Base-by-base conservation (phyloP, 2,329 filamentous ascomycete genomes). In the Scedosporium boydii region DNA sequence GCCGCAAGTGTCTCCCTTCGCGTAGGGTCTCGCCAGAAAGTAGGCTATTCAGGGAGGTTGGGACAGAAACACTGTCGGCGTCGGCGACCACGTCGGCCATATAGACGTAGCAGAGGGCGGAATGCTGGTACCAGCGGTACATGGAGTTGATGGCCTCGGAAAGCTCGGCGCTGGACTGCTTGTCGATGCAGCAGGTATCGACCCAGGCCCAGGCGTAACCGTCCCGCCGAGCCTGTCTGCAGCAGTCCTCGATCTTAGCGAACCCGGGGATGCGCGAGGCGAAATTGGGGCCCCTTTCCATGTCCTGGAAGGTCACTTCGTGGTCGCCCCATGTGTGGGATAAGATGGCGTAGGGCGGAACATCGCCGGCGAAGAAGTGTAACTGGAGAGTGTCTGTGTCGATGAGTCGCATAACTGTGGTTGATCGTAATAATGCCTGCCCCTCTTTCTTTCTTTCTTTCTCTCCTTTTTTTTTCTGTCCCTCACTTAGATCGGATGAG, bases 241-340 rank as follows among this genome's bases (percentile, higher is more conserved):
- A 57, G 55, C 46, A 55, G 42, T 34, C 34, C 21, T 42, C 27
- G 42, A 62, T 59, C 61, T 62, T 62, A n/a, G 55, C 56, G 27
- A 62, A 58, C 23, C 51, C 61, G 1, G 34, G 29, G 9, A 55
- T 27, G 9, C 6, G 27, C 7, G 48, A 55, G 6, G 59, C 59
- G 26, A n/a, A 42, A 14, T 14, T 12, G 26, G 16, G 29, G 46
- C 59, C 59, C 18, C 5, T 55, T 56, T 57, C 41, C 64, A 68
- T 66, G 16, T 72, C 69, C n/a, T 71, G 66, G 27, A 70, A 70
- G 3, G 64, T 65, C 0, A 73, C 66, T 58, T 75, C 72, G 0
- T 70, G 69, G 1, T 66, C 62, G 7, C 66, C 68, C 72, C 74
- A 75, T 0, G 70, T 74, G 56, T 75, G 74, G 2, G 73, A 75